phyloP scores from a whole-genome alignment of 2,329 filamentous ascomycete species.

The Alternaria tenuissima region DNA sequence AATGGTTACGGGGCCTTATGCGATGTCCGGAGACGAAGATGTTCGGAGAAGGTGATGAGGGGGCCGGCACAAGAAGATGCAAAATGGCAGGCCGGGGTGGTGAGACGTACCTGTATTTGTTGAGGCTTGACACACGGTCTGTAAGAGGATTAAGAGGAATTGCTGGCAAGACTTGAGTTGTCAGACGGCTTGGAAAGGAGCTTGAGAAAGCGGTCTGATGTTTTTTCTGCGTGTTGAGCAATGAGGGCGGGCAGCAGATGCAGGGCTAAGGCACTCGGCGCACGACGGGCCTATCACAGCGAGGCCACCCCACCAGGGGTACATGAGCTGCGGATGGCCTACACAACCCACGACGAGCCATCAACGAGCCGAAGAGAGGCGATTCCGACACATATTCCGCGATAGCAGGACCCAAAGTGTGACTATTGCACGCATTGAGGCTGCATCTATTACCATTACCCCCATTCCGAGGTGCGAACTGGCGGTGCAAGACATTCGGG shows the following conservation, averaged over 20 bases:
- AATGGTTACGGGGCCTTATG: slow-evolving; percentile 25
- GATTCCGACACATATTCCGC: slow-evolving; percentile 8
- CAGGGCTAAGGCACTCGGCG: slow-evolving; percentile 30
- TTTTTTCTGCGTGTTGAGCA: slow-evolving; percentile 48
- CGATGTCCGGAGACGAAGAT: slow-evolving; percentile 29
- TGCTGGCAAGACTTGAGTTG: slow-evolving; percentile 25
- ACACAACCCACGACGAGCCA: slow-evolving; percentile 6
- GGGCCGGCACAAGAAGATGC: slow-evolving; percentile 28
- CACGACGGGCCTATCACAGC: slow-evolving; percentile 20
- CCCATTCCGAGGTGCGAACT: slow-evolving; percentile 16
- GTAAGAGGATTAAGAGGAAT: slow-evolving; percentile 21
- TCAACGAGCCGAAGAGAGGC: slow-evolving; percentile 7
- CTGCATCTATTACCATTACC: not conserved
- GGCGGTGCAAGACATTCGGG: slow-evolving; percentile 28
- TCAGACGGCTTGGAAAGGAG: slow-evolving; percentile 32
- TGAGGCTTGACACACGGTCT: slow-evolving; percentile 26
- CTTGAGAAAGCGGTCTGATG: slow-evolving; percentile 46
- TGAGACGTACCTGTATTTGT: slow-evolving; percentile 48
- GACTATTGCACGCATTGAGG: not conserved
- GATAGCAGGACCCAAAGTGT: not conserved
- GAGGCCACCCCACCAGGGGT: slow-evolving; percentile 17
- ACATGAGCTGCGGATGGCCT: slow-evolving; percentile 17
- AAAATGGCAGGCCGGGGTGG: slow-evolving; percentile 17
- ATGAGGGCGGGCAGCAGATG: slow-evolving; percentile 28
- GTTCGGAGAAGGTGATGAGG: slow-evolving; percentile 30